Conservation (phyloP, 345 rosid genomes). For the Eucalyptus curtisii region DNA sequence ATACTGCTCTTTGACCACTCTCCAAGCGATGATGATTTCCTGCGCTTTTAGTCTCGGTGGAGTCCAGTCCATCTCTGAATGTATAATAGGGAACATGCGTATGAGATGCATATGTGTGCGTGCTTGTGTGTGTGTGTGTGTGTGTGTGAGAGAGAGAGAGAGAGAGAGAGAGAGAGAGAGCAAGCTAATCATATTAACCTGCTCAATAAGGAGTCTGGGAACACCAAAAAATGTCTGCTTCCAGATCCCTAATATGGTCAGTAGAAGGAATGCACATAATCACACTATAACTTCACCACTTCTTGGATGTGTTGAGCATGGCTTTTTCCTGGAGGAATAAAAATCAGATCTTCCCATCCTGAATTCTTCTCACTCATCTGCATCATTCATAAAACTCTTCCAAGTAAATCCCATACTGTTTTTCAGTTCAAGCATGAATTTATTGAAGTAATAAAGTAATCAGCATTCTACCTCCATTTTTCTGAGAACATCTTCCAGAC, state of each 20-base stretch:
- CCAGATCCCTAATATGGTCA: not conserved
- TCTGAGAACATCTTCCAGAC: slow-evolving; percentile 76
- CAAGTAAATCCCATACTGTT: not conserved
- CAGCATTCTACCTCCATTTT: slow-evolving; percentile 73
- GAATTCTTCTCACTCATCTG: slow-evolving; percentile 82
- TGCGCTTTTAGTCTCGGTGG: not conserved
- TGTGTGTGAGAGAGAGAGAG: not conserved
- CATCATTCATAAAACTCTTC: not conserved
- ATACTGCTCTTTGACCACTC: not conserved
- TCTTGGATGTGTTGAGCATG: slow-evolving; percentile 82
- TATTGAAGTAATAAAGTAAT: not conserved
- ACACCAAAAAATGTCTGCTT: not conserved
- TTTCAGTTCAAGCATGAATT: not conserved
- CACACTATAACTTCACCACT: slow-evolving; percentile 6
- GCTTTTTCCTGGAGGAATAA: slow-evolving; percentile 94
- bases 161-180: not conserved
- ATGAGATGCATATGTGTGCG: not conserved
- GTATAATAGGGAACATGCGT: not conserved
- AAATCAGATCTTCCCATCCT: slow-evolving; percentile 92
- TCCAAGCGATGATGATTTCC: not conserved
- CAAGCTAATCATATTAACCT: not conserved
- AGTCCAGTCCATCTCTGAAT: not conserved
- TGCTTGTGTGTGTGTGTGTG: too few relatives aligned
- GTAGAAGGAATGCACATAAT: not conserved
- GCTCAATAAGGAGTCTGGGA: not conserved